These are phyloP conservation scores for Globisporangium cederbergense DNA, from an alignment of 352 stramenopile genomes.

Conservation along the genomic window DNA sequence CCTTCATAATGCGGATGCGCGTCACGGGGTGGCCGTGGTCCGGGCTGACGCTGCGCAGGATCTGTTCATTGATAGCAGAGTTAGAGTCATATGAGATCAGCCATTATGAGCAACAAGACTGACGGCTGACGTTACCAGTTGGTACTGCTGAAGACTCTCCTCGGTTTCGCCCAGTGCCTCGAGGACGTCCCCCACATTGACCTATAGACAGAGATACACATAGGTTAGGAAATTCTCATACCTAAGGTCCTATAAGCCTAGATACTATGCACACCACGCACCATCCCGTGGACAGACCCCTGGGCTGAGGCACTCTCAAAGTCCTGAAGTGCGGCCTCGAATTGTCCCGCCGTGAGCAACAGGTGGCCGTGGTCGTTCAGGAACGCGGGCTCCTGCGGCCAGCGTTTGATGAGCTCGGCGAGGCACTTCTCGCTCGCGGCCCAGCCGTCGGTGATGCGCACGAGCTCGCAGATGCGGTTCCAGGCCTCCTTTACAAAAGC, in stretches of 20 bases:
- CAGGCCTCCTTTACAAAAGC: slow-evolving; percentile 24
- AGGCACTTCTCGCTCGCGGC: slow-evolving; percentile 52
- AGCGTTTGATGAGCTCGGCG: slow-evolving; percentile 39
- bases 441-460: slow-evolving; percentile 44
- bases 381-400: slow-evolving; percentile 51
- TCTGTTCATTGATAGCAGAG: slow-evolving; percentile 14
- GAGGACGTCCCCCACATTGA: slow-evolving; percentile 49
- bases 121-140: slow-evolving; percentile 29
- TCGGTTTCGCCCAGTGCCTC: slow-evolving; percentile 59
- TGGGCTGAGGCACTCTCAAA: slow-evolving; percentile 44
- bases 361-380: slow-evolving; percentile 60
- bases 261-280: slow-evolving; percentile 19
- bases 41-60: slow-evolving; percentile 22
- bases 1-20: slow-evolving; percentile 53
- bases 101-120: background rate
- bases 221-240: background rate
- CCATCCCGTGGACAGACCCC: slow-evolving; percentile 43
- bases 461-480: slow-evolving; percentile 48
- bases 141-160: slow-evolving; percentile 47
- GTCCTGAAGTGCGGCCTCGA: slow-evolving; percentile 53
- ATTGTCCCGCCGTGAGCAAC: slow-evolving; percentile 43
- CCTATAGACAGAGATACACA: slow-evolving; percentile 23
- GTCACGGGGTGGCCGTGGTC: slow-evolving; percentile 27
- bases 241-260: background rate
- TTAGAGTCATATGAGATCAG: background rate